These are phyloP conservation scores for Crucihimalaya himalaica DNA, from an alignment of 345 rosid species.

Conservation along the genomic window DNA sequence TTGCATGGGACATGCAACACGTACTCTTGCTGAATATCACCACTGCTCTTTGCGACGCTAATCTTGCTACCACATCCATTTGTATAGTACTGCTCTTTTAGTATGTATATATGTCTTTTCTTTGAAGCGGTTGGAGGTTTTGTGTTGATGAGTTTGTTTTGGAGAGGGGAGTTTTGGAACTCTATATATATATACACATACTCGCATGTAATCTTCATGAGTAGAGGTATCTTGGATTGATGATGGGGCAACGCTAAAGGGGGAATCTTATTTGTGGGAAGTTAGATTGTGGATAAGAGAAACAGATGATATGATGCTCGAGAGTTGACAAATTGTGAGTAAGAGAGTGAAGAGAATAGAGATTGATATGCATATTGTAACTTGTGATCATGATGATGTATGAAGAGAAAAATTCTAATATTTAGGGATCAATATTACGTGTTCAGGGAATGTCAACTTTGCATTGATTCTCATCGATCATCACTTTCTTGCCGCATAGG, in stretches of 20 bases:
- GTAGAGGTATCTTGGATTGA: constrained; percentile 17
- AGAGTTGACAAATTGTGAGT: constrained; percentile 38
- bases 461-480: constrained; percentile 36
- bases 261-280: constrained; percentile 17
- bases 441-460: constrained; percentile 44
- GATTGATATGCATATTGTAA: constrained; percentile 29
- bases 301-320: constrained; percentile 30
- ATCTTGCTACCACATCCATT: constrained; percentile 76
- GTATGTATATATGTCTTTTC: neutral
- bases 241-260: constrained; percentile 25
- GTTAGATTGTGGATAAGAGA: constrained; percentile 37
- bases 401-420: constrained; percentile 30
- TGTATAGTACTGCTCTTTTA: constrained; percentile 23
- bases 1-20: constrained; percentile 92
- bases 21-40: constrained; percentile 96
- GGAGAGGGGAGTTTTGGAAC: constrained; percentile 31
- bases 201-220: constrained; percentile 9
- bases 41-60: constrained; percentile 91
- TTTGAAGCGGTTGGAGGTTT: neutral
- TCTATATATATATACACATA: constrained; percentile 26
- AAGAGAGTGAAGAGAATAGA: constrained; percentile 14
- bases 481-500: constrained; percentile 23
- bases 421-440: constrained; percentile 39
- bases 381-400: constrained; percentile 40
- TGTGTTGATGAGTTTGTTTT: constrained; percentile 32